phyloP scores from a whole-genome alignment of 345 rosid genomes.

The Populus alba region DNA sequence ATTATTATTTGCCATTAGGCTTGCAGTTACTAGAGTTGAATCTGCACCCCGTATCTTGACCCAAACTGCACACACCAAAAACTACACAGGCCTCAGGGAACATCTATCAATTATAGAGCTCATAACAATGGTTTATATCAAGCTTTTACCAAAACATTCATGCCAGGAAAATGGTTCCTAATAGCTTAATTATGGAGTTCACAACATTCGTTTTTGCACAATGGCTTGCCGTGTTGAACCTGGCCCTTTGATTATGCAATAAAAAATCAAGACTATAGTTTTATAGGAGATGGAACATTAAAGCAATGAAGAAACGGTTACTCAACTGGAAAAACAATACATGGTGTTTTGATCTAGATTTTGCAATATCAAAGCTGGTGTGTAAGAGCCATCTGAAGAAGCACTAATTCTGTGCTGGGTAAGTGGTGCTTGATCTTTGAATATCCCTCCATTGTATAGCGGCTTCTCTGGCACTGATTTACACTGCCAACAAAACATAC shows the following conservation, averaged over 20 bases:
- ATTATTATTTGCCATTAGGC: slow-evolving; percentile 51
- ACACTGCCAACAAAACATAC: slow-evolving; percentile 46
- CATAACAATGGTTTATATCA: background rate
- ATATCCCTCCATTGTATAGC: slow-evolving; percentile 73
- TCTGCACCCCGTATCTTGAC: slow-evolving; percentile 54
- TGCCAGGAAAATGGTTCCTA: background rate
- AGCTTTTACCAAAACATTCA: background rate
- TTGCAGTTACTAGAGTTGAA: slow-evolving; percentile 56
- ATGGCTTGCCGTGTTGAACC: background rate
- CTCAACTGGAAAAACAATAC: slow-evolving; percentile 73
- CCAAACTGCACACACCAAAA: slow-evolving; percentile 46
- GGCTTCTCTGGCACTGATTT: slow-evolving; percentile 54
- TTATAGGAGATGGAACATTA: no score
- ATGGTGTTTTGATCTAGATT: slow-evolving; percentile 49
- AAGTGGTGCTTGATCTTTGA: slow-evolving; percentile 29
- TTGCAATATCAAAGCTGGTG: slow-evolving; percentile 52
- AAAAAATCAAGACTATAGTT: no score
- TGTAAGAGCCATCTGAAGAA: slow-evolving; percentile 19
- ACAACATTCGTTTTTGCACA: background rate
- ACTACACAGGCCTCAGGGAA: background rate
- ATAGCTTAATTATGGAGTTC: background rate
- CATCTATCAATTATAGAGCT: background rate
- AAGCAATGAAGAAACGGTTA: background rate
- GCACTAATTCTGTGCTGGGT: background rate
- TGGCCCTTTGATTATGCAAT: background rate